phyloP scores from a whole-genome alignment of 192 early-diverging fungal species.

The Coemansia sp. region DNA sequence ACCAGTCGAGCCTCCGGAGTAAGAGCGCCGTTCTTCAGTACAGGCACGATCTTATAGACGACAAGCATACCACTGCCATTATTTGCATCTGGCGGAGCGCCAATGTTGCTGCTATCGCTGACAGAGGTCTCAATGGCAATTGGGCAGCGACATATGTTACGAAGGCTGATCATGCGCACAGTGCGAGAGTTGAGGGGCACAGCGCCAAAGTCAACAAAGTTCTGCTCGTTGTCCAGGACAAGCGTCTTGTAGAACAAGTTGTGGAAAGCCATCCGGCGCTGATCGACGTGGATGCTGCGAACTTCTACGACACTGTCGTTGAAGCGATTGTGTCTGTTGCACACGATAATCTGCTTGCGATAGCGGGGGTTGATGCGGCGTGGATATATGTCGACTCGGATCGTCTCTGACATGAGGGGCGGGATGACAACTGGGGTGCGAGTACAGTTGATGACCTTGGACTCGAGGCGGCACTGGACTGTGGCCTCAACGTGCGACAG shows the following conservation, averaged over 20 bases:
- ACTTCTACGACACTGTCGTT: conserved; percentile 93
- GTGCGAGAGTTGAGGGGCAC: conserved; percentile 80
- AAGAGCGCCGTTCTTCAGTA: background rate
- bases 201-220: conserved; percentile 94
- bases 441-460: conserved; percentile 90
- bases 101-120: conserved; percentile 30
- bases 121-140: conserved; percentile 35
- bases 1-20: conserved; percentile 27
- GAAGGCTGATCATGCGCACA: conserved; percentile 77
- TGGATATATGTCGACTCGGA: conserved; percentile 94
- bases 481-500: conserved; percentile 80
- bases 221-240: conserved; percentile 77
- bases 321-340: conserved; percentile 83
- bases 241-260: conserved; percentile 89
- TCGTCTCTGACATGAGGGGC: conserved; percentile 70
- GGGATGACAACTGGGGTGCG: conserved; percentile 65
- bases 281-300: conserved; percentile 91
- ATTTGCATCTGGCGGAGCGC: conserved; percentile 18
- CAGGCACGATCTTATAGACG: conserved; percentile 16
- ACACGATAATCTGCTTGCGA: conserved; percentile 92
- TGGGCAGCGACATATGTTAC: conserved; percentile 69
- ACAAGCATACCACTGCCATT: conserved; percentile 38
- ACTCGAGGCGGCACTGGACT: conserved; percentile 84
- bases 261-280: conserved; percentile 95
- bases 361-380: conserved; percentile 98